These are phyloP conservation scores for Spirogloea muscicola DNA, from an alignment of 139 green algal genomes.

Conservation along the genomic window DNA sequence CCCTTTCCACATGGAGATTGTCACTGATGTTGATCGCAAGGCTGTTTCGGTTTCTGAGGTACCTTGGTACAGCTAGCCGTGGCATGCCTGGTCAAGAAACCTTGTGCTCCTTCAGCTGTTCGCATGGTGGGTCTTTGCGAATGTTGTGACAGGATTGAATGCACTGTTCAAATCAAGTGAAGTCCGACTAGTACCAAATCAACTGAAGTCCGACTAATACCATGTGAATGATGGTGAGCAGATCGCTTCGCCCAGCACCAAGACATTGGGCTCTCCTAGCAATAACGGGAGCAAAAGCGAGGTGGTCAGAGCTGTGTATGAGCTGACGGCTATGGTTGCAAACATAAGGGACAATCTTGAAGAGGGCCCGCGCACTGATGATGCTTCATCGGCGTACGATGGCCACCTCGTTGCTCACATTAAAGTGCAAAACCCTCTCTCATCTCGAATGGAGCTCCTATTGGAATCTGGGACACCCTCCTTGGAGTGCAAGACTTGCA, in stretches of 20 bases:
- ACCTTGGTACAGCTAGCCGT: too few species aligned
- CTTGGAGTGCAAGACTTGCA: not conserved
- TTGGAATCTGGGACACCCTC: not conserved
- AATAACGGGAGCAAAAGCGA: not conserved
- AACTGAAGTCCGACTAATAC: not conserved
- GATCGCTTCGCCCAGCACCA: not conserved
- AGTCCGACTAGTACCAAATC: not conserved
- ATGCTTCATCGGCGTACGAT: slow-evolving; percentile 13
- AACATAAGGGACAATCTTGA: slow-evolving; percentile 64
- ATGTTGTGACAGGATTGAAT: too few species aligned
- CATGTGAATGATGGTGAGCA: not conserved
- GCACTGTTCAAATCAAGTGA: not conserved
- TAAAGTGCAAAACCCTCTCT: slow-evolving; percentile 46
- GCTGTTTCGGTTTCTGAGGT: slow-evolving; percentile 22
- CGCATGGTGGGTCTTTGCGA: too few species aligned
- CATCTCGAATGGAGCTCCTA: slow-evolving; percentile 1
- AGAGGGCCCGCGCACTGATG: slow-evolving; percentile 10
- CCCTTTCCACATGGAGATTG: slow-evolving; percentile 49
- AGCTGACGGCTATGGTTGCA: slow-evolving; percentile 69
- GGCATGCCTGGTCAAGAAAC: too few species aligned
- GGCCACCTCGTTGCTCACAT: slow-evolving; percentile 76
- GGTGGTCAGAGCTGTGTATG: slow-evolving; percentile 50
- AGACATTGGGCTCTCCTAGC: not conserved
- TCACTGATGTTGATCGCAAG: not conserved
- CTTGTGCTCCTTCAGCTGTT: too few species aligned